Conservation (phyloP, 495 filamentous ascomycete genomes). For the Penicillium pulvis region DNA sequence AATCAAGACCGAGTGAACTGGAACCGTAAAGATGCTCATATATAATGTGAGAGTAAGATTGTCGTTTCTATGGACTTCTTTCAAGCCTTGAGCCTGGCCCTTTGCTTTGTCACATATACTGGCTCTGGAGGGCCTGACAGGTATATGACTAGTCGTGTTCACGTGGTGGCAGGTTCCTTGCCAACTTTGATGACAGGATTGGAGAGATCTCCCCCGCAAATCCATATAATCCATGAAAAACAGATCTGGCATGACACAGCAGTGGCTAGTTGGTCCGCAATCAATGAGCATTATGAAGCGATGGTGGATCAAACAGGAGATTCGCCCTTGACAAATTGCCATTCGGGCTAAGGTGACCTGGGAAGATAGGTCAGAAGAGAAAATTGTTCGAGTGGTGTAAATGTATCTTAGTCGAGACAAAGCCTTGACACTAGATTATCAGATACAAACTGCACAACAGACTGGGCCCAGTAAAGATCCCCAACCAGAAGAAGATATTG, state of each 20-base stretch:
- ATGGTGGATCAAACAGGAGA: conserved; percentile 24
- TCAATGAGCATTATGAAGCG: conserved; percentile 38
- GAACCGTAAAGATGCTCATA: background rate
- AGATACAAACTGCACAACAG: conserved; percentile 71
- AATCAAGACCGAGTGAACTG: conserved; percentile 39
- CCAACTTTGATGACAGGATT: conserved; percentile 1
- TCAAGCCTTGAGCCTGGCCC: no score
- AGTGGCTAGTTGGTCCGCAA: conserved; percentile 74
- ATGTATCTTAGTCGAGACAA: no score
- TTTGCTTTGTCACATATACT: no score
- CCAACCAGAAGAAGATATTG: conserved; percentile 75
- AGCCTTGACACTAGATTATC: conserved; percentile 51
- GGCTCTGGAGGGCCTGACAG: no score
- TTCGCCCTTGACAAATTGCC: conserved; percentile 15
- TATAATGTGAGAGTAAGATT: background rate
- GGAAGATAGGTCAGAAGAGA: no score
- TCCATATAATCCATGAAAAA: conserved; percentile 33
- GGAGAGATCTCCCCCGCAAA: conserved; percentile 18
- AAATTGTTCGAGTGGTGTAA: no score
- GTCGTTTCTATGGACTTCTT: no score
- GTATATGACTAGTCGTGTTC: no score
- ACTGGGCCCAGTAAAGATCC: conserved; percentile 71
- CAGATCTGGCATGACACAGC: conserved; percentile 66
- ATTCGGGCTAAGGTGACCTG: no score
- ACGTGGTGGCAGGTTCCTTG: conserved; percentile 43